Evolutionary conservation across 2,329 filamentous ascomycete genomes (phyloP), one percentile per base, ranked within the genome.

Genomic region (Exophiala sideris): DNA sequence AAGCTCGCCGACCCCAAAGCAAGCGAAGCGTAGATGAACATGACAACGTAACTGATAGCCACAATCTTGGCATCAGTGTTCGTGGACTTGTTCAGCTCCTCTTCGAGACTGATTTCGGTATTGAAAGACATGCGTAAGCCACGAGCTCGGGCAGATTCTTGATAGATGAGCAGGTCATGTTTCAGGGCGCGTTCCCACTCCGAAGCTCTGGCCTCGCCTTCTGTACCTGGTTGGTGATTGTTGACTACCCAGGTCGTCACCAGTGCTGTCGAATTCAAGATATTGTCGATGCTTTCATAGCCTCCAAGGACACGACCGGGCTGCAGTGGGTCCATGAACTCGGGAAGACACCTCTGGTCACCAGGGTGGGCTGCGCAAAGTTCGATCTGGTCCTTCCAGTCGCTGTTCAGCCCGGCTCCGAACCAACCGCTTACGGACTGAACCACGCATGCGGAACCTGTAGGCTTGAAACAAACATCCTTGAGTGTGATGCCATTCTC

Each of bases 51-150:
- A 78, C 92, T 97, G 72, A 99, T 87, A 50, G 92, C 84, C 20
- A 99, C 85, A 65, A 99, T 99, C 70, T 92, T 96, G 41, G 92
- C 95, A 70, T 99, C 94, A 0, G 94, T 97, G 71, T 99, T 99
- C 46, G 91, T 96, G 35, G 91, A 95, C 73, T 97, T 96, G 76
- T 96, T 99, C 54, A 99, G 79, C 68, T 99, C 94, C 68, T 96
- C 82, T 69, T 97, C 92, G 57, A 99, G 76, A 70, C 91, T 96
- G 71, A 92, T 89, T 73, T 99, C 94, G 0, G 94, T 95, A 46
- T 85, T 95, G 78, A 97, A 99, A 6, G 91, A 97, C 34, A 99
- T 75, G 16, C 94, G 82, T 8, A 99, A 79, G 1, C 91, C 91
- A 45, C 88, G 84, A 16, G 86, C 78, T 3, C 72, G 72, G 6